These are phyloP conservation scores for Lasiosphaeria hispida DNA, from an alignment of 495 filamentous ascomycete species.

Conservation along the genomic window DNA sequence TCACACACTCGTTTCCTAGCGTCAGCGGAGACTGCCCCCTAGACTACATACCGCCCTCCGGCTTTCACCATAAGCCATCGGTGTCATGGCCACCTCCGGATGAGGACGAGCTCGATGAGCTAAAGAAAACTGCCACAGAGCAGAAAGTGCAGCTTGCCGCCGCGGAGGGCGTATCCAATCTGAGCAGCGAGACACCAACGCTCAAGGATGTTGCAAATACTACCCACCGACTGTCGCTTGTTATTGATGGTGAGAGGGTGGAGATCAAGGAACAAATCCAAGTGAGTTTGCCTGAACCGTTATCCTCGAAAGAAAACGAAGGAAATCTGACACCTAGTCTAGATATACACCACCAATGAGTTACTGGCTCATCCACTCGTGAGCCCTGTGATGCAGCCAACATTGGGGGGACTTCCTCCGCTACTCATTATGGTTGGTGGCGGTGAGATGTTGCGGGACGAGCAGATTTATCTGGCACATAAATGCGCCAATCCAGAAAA, in stretches of 20 bases:
- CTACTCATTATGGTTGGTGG: conserved; percentile 82
- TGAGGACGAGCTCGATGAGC: conserved; percentile 57
- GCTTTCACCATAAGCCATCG: conserved; percentile 83
- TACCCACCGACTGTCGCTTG: conserved; percentile 54
- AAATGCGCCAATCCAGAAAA: conserved; percentile 79
- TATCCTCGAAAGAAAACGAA: not conserved
- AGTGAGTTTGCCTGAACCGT: conserved; percentile 21
- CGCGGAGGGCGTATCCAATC: not conserved
- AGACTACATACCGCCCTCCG: conserved; percentile 84
- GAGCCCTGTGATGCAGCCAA: conserved; percentile 80
- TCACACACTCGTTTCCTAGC: conserved; percentile 93
- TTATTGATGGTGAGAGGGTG: conserved; percentile 66
- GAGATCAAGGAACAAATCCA: conserved; percentile 90
- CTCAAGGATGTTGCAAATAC: conserved; percentile 35
- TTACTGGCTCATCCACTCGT: conserved; percentile 84
- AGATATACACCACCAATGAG: conserved; percentile 87
- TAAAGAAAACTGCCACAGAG: conserved; percentile 34
- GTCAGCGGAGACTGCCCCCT: conserved; percentile 66
- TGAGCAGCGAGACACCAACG: conserved; percentile 19
- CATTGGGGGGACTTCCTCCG: conserved; percentile 84
- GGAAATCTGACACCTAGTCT: conserved; percentile 13
- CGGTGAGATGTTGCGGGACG: conserved; percentile 84
- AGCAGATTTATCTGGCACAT: conserved; percentile 92
- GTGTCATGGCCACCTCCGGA: conserved; percentile 88
- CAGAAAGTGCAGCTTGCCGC: conserved; percentile 23